Conservation (phyloP, 768 basidiomycete genomes). For the Naganishia randhawae region DNA sequence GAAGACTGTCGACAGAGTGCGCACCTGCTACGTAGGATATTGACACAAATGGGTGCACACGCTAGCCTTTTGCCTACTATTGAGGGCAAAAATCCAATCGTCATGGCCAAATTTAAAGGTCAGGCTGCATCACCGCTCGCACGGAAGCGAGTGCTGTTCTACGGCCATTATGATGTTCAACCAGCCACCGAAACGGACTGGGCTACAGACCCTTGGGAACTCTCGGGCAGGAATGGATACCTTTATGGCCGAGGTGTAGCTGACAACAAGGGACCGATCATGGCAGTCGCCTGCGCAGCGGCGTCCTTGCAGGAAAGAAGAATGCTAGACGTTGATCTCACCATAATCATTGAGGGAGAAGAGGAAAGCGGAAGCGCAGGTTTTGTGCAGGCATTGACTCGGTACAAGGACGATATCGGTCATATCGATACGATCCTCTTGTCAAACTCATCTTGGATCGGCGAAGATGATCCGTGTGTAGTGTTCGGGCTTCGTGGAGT, state of each 20-base stretch:
- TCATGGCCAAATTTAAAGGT: conserved; percentile 76
- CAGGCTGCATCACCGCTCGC: conserved; percentile 31
- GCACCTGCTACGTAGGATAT: conserved; percentile 82
- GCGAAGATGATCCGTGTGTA: conserved; percentile 83
- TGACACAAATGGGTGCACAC: conserved; percentile 81
- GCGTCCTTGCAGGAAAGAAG: conserved; percentile 70
- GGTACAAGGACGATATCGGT: conserved; percentile 79
- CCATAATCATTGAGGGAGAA: conserved; percentile 91
- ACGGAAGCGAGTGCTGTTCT: conserved; percentile 69
- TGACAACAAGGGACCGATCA: conserved; percentile 92
- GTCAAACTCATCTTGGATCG: conserved; percentile 90
- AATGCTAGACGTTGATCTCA: conserved; percentile 75
- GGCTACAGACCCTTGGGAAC: conserved; percentile 75
- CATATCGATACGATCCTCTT: conserved; percentile 79
- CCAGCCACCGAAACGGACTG: conserved; percentile 70
- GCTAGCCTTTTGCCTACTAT: conserved; percentile 72
- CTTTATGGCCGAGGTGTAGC: conserved; percentile 61
- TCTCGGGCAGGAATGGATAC: conserved; percentile 75
- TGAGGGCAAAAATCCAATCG: conserved; percentile 76
- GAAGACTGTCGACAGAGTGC: conserved; percentile 87
- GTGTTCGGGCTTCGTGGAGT: conserved; percentile 94
- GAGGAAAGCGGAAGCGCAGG: conserved; percentile 91
- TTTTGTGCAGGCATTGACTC: conserved; percentile 70
- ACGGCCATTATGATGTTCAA: conserved; percentile 99
- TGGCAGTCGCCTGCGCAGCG: conserved; percentile 85